Conservation (phyloP, 164 flowering plant species). For the Akebia trifoliata region DNA sequence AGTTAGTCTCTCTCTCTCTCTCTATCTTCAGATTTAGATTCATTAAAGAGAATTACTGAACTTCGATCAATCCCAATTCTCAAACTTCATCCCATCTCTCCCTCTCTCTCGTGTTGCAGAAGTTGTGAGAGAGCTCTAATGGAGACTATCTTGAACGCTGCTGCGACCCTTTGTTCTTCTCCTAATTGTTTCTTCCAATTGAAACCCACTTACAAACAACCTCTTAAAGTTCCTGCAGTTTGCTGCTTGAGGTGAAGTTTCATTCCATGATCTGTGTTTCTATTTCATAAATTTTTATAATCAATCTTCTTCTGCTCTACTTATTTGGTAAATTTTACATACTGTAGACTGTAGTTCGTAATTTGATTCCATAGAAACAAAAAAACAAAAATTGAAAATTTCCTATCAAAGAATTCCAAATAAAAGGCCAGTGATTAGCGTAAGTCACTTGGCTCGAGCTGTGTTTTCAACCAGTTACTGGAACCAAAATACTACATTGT, state of each 20-base stretch:
- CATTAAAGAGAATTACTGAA: too few species aligned
- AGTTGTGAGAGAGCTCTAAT: neutral
- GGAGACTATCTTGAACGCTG: constrained; percentile 20
- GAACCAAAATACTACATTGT: too few species aligned
- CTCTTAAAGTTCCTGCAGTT: constrained; percentile 11
- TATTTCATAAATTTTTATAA: neutral
- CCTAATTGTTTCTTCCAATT: constrained; percentile 1
- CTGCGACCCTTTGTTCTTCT: constrained; percentile 11
- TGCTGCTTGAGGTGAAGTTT: constrained; percentile 27
- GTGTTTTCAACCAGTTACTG: too few species aligned
- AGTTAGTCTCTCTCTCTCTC: too few species aligned
- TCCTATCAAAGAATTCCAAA: too few species aligned
- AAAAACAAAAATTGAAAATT: too few species aligned
- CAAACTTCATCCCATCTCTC: neutral
- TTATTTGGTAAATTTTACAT: neutral
- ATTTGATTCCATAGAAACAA: too few species aligned
- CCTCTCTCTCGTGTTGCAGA: neutral
- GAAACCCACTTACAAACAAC: neutral
- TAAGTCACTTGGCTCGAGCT: too few species aligned
- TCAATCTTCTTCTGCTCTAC: neutral
- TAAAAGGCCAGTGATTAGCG: too few species aligned
- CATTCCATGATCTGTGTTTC: neutral
- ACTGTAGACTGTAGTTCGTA: too few species aligned
- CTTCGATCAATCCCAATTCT: too few species aligned
- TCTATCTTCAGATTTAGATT: too few species aligned